phyloP scores from a whole-genome alignment of 345 rosid genomes.

The Litchi chinensis region DNA sequence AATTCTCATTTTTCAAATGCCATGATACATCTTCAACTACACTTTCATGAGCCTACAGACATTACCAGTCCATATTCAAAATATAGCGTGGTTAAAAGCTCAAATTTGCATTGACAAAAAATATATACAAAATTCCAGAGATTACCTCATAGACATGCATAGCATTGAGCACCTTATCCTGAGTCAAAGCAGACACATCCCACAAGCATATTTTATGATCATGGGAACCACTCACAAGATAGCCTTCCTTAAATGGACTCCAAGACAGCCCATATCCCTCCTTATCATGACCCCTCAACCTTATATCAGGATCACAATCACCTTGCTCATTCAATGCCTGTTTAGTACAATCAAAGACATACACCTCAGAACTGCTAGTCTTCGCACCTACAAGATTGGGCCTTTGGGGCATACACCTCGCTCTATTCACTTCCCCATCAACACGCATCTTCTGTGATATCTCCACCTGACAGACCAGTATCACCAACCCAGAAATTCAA shows the following conservation, averaged over 20 bases:
- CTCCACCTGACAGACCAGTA: constrained; percentile 59
- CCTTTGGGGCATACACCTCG: constrained; percentile 89
- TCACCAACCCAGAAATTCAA: not conserved
- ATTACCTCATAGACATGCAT: constrained; percentile 73
- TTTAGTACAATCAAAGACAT: constrained; percentile 71
- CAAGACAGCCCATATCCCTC: constrained; percentile 97
- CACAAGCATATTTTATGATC: constrained; percentile 85
- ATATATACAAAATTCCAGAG: not conserved
- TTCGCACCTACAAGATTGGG: constrained; percentile 69
- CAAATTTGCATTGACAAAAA: not conserved
- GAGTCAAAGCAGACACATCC: constrained; percentile 67
- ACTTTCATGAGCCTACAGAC: constrained; percentile 67
- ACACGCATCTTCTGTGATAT: constrained; percentile 70
- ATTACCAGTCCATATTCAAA: constrained; percentile 21
- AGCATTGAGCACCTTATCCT: constrained; percentile 63
- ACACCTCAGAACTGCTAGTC: constrained; percentile 79
- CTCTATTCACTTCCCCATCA: constrained; percentile 95
- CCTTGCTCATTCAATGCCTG: constrained; percentile 46
- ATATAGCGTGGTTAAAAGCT: constrained; percentile 1
- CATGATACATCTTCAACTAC: constrained; percentile 86
- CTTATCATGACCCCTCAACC: constrained; percentile 82
- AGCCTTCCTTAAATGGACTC: constrained; percentile 84
- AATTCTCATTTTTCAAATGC: constrained; percentile 79
- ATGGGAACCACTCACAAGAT: constrained; percentile 88
- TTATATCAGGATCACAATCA: constrained; percentile 76